These are phyloP conservation scores for Epichloe coenophiala DNA, from an alignment of 2,329 filamentous ascomycete species.

Conservation along the genomic window DNA sequence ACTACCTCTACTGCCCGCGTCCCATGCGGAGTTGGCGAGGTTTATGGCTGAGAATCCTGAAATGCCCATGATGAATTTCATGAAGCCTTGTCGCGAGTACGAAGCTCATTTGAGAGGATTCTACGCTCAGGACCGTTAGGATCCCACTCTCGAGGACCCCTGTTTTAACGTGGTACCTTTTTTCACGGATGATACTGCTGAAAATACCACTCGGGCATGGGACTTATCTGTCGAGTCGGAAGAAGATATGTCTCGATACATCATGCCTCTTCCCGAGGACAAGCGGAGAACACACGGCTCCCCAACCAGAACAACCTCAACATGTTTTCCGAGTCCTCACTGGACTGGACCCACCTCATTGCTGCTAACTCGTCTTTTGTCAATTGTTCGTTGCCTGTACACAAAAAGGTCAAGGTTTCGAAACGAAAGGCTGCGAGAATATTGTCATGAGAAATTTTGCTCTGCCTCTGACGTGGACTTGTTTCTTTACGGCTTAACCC, in stretches of 20 bases:
- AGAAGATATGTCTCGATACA: conserved; percentile 35
- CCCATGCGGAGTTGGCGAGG: conserved; percentile 29
- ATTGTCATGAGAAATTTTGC: too few species aligned
- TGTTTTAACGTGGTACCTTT: conserved; percentile 53
- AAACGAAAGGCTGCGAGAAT: too few species aligned
- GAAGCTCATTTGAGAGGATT: conserved; percentile 53
- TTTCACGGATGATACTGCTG: conserved; percentile 41
- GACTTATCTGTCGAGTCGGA: conserved; percentile 42
- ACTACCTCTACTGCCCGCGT: conserved; percentile 32
- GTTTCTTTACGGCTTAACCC: too few species aligned
- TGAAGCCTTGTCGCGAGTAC: conserved; percentile 54
- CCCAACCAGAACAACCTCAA: too few species aligned
- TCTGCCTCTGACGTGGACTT: too few species aligned
- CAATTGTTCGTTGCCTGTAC: too few species aligned
- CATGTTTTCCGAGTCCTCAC: too few species aligned
- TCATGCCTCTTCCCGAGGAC: too few species aligned
- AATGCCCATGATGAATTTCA: conserved; percentile 40
- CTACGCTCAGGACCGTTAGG: conserved; percentile 52
- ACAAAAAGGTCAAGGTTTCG: too few species aligned
- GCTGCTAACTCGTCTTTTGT: too few species aligned
- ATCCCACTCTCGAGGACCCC: conserved; percentile 41
- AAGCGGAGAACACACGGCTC: too few species aligned
- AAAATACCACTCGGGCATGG: conserved; percentile 50
- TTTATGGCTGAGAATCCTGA: conserved; percentile 43
- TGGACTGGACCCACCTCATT: too few species aligned